Base-by-base conservation (phyloP, 2,329 filamentous ascomycete species). In the Alternaria gansuensis region DNA sequence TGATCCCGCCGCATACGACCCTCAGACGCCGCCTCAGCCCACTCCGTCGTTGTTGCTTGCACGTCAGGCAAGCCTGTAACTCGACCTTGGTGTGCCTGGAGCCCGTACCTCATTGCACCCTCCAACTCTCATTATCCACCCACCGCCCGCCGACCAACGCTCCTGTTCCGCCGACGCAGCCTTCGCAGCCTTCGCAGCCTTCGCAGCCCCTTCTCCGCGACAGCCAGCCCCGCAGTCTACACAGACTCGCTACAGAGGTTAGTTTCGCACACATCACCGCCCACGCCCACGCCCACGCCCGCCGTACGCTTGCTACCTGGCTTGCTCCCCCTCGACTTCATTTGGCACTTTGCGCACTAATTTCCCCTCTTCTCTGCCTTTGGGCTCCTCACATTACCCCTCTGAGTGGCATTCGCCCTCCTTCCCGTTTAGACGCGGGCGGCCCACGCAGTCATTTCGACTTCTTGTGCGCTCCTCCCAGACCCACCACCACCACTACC, bases 51-150 rank as follows among this genome's bases (percentile, higher is more conserved):
- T 59, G 66, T 66, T 66, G 66, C 62, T 63, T 48, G 50, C 52
- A 29, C 40, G 54, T 33, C 54, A 51, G 36, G 52, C 59, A 44
- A 29, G 59, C 51, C 52, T 60, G 59, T 52, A 56, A 55, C 62
- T 62, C 54, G 49, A 59, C 58, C 45, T 54, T 61, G 57, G 62
- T 67, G 70, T 72, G 71, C 72, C 70, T 72, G 69, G 68, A 67
- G 66, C 64, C 67, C 59, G 62, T 59, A 54, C 37, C 29, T 50
- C 45, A 34, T 57, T 55, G 60, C 63, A 55, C 56, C 17, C 52
- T 63, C 39, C 51, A 65, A 59, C 60, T 63, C 54, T 51, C 59
- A 52, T 39, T 54, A 33, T 39, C 57, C 45, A 26, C 57, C 54
- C 45, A 23, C 23, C 60, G 41, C 49, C 54, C 58, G 46, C 62